phyloP scores from a whole-genome alignment of 257 asterid genomes.

The Solanum infundibuliforme region DNA sequence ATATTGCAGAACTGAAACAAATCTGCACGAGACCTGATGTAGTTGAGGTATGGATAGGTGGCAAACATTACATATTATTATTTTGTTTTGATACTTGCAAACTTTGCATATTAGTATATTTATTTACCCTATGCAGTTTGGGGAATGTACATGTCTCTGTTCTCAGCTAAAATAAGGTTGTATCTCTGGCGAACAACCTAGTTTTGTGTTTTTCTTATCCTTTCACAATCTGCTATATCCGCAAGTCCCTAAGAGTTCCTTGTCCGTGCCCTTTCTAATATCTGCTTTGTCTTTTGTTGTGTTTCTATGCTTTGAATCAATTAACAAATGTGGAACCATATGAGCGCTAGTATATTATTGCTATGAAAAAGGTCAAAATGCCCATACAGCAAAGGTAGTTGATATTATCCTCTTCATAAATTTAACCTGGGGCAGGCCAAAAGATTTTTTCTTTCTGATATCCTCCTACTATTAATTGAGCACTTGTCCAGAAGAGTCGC shows the following conservation, averaged over 20 bases:
- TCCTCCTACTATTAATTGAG: not conserved
- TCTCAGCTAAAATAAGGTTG: not conserved
- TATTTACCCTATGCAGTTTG: not conserved
- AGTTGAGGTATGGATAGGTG: slow-evolving; percentile 56
- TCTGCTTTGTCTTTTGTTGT: not conserved
- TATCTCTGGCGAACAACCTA: not conserved
- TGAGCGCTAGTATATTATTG: not conserved
- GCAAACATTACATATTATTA: not conserved
- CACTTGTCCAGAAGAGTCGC: not conserved
- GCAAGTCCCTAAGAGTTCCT: not conserved
- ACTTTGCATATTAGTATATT: not conserved
- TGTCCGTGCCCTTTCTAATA: not conserved
- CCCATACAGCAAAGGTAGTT: not conserved
- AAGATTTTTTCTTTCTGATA: not conserved
- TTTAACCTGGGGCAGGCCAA: not conserved
- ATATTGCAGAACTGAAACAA: slow-evolving; percentile 87
- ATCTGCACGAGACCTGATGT: slow-evolving; percentile 76
- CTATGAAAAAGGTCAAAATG: not conserved
- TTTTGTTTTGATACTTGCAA: not conserved
- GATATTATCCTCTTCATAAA: not conserved
- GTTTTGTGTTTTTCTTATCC: not conserved
- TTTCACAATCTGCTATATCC: not conserved
- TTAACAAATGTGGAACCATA: not conserved
- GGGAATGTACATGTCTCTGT: not conserved
- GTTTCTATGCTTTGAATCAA: not conserved